phyloP scores from a whole-genome alignment of 2,329 filamentous ascomycete species.

The Thermoascus crustaceus region DNA sequence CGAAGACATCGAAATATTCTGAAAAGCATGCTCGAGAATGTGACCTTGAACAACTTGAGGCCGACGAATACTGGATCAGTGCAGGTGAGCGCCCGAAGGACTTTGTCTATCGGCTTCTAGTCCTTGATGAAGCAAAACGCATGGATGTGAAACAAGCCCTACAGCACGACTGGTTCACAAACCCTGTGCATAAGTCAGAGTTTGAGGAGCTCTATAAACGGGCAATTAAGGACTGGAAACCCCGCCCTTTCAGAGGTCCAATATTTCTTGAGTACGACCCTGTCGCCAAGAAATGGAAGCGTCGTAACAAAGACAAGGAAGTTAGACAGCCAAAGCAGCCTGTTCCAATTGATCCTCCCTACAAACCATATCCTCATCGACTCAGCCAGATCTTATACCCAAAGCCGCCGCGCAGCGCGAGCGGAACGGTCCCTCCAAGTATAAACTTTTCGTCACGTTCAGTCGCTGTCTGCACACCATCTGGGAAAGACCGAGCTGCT shows the following conservation, averaged over 20 bases:
- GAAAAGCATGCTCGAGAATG: constrained; percentile 27
- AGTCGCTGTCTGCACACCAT: neutral
- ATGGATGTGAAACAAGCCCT: constrained; percentile 49
- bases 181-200: constrained; percentile 38
- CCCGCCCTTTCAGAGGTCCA: constrained; percentile 17
- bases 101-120: constrained; percentile 46
- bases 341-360: neutral
- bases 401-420: no score
- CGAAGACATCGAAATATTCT: constrained; percentile 20
- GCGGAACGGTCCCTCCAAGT: neutral
- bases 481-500: neutral
- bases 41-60: constrained; percentile 39
- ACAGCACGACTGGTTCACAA: constrained; percentile 49
- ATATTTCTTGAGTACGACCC: neutral
- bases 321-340: neutral
- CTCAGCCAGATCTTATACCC: no score
- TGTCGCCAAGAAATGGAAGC: neutral
- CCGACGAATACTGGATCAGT: constrained; percentile 34
- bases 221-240: constrained; percentile 44
- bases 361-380: no score
- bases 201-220: constrained; percentile 44
- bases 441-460: neutral
- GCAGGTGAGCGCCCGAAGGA: constrained; percentile 41
- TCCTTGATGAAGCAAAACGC: constrained; percentile 41
- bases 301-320: neutral